These are phyloP conservation scores for Astragalus membranaceus DNA, from an alignment of 306 rosid genomes.

Conservation along the genomic window DNA sequence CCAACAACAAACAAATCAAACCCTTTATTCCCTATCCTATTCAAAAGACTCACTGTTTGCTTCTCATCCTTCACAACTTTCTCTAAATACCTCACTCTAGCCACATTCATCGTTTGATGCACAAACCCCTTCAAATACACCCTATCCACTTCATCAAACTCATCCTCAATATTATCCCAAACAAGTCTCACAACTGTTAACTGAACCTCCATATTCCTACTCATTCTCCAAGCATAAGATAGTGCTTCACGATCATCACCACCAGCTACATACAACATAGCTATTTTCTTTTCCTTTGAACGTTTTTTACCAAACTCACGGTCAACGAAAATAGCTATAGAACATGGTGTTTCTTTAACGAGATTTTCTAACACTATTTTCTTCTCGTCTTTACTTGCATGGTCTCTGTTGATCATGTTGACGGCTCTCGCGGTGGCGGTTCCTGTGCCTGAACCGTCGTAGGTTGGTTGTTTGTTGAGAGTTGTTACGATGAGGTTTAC, in stretches of 20 bases:
- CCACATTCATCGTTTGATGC: neutral
- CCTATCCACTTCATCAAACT: constrained; percentile 18
- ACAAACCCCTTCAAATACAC: constrained; percentile 1
- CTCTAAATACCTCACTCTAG: constrained; percentile 24
- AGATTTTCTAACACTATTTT: constrained; percentile 26
- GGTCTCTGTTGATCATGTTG: constrained; percentile 31
- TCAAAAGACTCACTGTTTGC: constrained; percentile 24
- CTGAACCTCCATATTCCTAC: neutral
- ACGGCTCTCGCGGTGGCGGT: constrained; percentile 32
- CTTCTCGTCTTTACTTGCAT: constrained; percentile 16
- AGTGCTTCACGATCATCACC: constrained; percentile 38
- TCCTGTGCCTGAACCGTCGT: constrained; percentile 29
- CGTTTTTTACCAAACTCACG: constrained; percentile 9
- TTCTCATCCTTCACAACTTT: constrained; percentile 30
- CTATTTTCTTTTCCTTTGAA: neutral
- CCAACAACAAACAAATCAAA: constrained; percentile 29
- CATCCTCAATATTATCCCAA: constrained; percentile 28
- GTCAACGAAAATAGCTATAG: constrained; percentile 27
- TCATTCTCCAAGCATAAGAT: constrained; percentile 42
- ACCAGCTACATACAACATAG: constrained; percentile 30
- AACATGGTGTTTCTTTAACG: constrained; percentile 16
- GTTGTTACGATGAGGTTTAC: constrained; percentile 22
- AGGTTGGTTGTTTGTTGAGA: constrained; percentile 32
- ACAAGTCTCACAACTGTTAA: constrained; percentile 33
- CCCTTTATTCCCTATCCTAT: constrained; percentile 26